These are phyloP conservation scores for Arachis stenosperma DNA, from an alignment of 306 rosid species.

Conservation along the genomic window DNA sequence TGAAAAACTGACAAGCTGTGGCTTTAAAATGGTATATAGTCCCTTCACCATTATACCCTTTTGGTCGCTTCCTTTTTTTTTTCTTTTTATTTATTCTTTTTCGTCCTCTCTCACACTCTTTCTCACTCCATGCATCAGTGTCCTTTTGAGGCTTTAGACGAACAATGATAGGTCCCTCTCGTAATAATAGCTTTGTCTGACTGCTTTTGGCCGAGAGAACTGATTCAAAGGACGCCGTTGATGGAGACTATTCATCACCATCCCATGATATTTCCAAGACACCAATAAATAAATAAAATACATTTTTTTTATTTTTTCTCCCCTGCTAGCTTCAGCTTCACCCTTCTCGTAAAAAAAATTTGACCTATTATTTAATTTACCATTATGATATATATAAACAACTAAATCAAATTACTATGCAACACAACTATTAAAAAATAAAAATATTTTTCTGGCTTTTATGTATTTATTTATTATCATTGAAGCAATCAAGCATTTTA, in stretches of 20 bases:
- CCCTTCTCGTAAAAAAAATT: slow-evolving; percentile 1
- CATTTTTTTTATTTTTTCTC: slow-evolving; percentile 38
- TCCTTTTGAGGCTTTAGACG: slow-evolving; percentile 56
- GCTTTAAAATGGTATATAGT: slow-evolving; percentile 9
- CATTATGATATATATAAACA: too few species aligned
- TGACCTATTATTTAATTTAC: too few species aligned
- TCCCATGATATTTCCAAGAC: slow-evolving; percentile 64
- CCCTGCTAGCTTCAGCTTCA: slow-evolving; percentile 7
- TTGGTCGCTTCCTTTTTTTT: not conserved
- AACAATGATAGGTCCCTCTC: slow-evolving; percentile 83
- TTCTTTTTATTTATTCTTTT: too few species aligned
- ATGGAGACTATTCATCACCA: slow-evolving; percentile 86
- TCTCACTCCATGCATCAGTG: slow-evolving; percentile 40
- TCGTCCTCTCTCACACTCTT: not conserved
- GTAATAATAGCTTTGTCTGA: slow-evolving; percentile 88
- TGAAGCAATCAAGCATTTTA: slow-evolving; percentile 23
- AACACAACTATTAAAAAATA: too few species aligned
- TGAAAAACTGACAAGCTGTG: slow-evolving; percentile 7
- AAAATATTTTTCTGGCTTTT: not conserved
- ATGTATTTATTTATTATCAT: not conserved
- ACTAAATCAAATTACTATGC: too few species aligned
- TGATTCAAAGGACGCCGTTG: slow-evolving; percentile 97
- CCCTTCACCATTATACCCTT: not conserved
- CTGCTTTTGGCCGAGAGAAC: slow-evolving; percentile 87
- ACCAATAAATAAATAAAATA: slow-evolving; percentile 33